Evolutionary conservation across 306 rosid species (phyloP).

Genomic region (Dryas alaskensis): DNA sequence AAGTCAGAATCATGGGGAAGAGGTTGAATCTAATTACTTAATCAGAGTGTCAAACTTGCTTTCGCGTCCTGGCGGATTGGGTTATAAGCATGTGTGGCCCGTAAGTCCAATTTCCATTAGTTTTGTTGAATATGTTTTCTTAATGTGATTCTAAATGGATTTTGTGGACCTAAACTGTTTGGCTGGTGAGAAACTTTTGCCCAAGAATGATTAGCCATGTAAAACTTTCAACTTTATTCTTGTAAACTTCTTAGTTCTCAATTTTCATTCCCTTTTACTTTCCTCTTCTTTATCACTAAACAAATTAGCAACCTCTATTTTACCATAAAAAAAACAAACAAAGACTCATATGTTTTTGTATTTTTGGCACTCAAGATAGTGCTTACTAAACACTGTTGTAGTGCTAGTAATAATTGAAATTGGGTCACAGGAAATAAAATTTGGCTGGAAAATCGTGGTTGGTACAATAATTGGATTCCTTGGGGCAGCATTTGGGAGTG

Average conservation of each 20-base stretch:
- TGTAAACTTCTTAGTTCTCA: neutral
- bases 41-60: constrained; percentile 30
- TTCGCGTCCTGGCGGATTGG: constrained; percentile 35
- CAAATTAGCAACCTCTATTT: neutral
- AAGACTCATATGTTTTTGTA: neutral
- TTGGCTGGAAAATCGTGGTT: constrained; percentile 59
- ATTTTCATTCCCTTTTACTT: neutral
- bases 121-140: neutral
- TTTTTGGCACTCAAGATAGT: neutral
- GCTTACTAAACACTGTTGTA: neutral
- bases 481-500: constrained; percentile 83
- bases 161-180: neutral
- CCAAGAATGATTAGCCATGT: neutral
- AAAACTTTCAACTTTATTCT: neutral
- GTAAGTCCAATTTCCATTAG: constrained; percentile 28
- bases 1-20: constrained; percentile 15
- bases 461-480: constrained; percentile 55
- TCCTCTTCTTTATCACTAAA: neutral
- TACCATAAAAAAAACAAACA: no score
- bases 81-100: constrained; percentile 63
- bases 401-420: neutral
- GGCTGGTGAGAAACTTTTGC: neutral
- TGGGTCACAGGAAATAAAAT: constrained; percentile 51
- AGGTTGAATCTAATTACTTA: constrained; percentile 21
- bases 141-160: constrained; percentile 3